Evolutionary conservation across 1,284 basidiomycete genomes (phyloP), one percentile per base, ranked within the genome.

Genomic region (Ganoderma multipileum): DNA sequence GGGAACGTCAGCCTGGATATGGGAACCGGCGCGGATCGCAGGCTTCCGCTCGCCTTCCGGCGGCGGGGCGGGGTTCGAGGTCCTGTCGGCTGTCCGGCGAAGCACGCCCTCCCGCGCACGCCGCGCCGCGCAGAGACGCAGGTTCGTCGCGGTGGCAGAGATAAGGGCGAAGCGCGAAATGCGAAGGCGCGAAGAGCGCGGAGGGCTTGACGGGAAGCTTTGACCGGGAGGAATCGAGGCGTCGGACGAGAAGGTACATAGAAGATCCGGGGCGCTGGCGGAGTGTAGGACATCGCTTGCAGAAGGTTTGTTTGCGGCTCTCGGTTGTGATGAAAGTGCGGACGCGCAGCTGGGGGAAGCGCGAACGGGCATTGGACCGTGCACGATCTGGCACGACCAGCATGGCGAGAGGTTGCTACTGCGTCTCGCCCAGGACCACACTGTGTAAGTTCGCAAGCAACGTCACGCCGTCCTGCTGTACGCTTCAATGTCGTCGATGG

Each of bases 221-320:
- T 33, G 52, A 30, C 26, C 16, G 4, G 8, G 23, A 12, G 42
- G 60, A 28, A 44, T 61, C 39, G 26, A 42, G 59, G 26, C 39
- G 59, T 47, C n/a, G 47, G 61, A 28, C 33, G 61, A 33, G n/a
- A 26, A 33, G 33, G 47, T 8, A 18, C 2, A 18, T n/a, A 63
- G 28, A 26, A 18, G 18, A 42, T 5, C 23, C 41, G 61, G 38
- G 8, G 12, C 33, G 16, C 36, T 30, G 33, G 58, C 60, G 62
- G 47, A 33, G 28, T 33, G 52, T 30, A 50, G 57, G 62, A 60
- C 23, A 47, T 39, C 54, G 54, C 42, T 50, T 50, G 63, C 0
- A 64, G 69, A 70, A 70, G 69, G 52, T 55, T 33, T 41, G 47
- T 30, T 33, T 41, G 47, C 50, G 47, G 65, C 60, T 33, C n/a